Conservation (phyloP, 768 basidiomycete species). For the Cubamyces lactineus region DNA sequence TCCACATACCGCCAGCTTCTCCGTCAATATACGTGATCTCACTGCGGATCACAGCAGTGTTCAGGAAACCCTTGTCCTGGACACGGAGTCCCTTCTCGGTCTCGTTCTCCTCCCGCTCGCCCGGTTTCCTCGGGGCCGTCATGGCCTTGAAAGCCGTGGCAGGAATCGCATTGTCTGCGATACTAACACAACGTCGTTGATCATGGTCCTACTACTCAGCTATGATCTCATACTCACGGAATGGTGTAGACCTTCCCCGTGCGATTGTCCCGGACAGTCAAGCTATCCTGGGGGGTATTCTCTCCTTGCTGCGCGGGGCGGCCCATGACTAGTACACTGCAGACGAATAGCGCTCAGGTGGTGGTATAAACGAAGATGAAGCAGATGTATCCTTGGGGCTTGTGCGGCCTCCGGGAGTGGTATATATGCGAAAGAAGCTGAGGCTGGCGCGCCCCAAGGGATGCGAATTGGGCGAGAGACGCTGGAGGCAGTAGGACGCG, state of each 20-base stretch:
- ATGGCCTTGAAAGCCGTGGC: constrained; percentile 84
- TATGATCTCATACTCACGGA: constrained; percentile 54
- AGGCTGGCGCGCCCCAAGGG: background rate
- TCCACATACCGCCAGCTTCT: constrained; percentile 67
- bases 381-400: background rate
- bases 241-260: constrained; percentile 78
- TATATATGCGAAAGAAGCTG: constrained; percentile 18
- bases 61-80: constrained; percentile 79
- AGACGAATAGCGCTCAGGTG: background rate
- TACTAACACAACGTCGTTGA: constrained; percentile 46
- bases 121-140: constrained; percentile 55
- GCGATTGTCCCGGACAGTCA: constrained; percentile 82
- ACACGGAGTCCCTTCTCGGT: constrained; percentile 81
- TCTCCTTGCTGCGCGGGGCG: constrained; percentile 21
- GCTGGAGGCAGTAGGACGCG: background rate
- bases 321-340: constrained; percentile 25
- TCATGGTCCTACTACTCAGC: background rate
- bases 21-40: constrained; percentile 92
- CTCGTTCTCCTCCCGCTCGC: constrained; percentile 80
- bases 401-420: background rate
- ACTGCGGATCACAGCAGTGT: constrained; percentile 80
- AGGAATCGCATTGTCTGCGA: constrained; percentile 76
- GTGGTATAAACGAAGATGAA: constrained; percentile 7
- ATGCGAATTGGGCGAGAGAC: background rate
- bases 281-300: constrained; percentile 29